Base-by-base conservation (phyloP, 495 filamentous ascomycete species). In the Xylaria scruposa region DNA sequence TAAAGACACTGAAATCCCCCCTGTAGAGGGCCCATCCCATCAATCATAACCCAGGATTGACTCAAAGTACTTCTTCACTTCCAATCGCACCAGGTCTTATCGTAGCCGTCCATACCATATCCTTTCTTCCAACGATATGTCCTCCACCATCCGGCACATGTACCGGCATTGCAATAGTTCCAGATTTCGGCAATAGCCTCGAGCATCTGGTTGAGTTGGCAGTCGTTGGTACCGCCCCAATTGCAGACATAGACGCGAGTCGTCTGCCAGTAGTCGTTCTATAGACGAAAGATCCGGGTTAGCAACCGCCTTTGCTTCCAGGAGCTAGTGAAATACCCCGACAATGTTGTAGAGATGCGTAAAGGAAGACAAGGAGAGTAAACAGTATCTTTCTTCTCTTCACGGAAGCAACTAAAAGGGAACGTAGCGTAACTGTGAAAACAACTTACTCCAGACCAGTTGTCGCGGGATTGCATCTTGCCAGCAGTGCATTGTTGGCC, bases 171-270 rank as follows among this genome's bases (percentile, higher is more conserved):
- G 54, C 54, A 59, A 0, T 3, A 9, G 26, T 31, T 36, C 54
- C 54, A 59, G 54, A 59, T 59, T 15, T 59, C 54, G 29, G 54
- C 54, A 12, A 59, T 36, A n/a, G 54, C 54, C 54, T 59, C 54
- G 29, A 59, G 54, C 13, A 36, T 19, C 54, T 59, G 54, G 29
- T 59, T 59, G 13, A 59, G 54, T 31, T 2, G 12, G 13, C 54
- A 59, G 54, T 59, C 17, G 29, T 59, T 59, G 26, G 12, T n/a
- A 29, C 54, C 54, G 4, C 54, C 54, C 54, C 54, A 59, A 13
- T 59, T 59, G 54, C 54, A 59, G 54, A 59, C 54, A 13, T 13
- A 59, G 54, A 59, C 54, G 15, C 54, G 26, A n/a, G 54, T 59
- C 15, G 54, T 59, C 29, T 59, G 4, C 54, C 54, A 59, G 54